phyloP scores from a whole-genome alignment of 257 asterid species.

The Striga asiatica region DNA sequence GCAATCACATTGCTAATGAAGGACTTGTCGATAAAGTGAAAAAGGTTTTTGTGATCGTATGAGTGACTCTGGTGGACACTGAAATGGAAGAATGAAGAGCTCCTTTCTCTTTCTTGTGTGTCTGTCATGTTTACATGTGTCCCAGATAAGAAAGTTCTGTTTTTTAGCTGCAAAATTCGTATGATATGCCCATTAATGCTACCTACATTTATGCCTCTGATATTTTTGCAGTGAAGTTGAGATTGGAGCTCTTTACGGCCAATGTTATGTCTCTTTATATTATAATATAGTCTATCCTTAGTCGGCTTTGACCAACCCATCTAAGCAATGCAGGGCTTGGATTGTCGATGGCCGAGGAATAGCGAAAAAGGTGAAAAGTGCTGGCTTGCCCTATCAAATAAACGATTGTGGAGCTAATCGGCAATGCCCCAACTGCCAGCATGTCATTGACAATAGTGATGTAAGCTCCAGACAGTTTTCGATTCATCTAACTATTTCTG shows the following conservation, averaged over 20 bases:
- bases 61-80: background rate
- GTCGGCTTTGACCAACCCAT: background rate
- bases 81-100: too few species aligned
- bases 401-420: conserved; percentile 59
- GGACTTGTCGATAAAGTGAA: background rate
- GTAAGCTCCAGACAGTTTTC: conserved; percentile 34
- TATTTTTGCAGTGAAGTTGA: too few species aligned
- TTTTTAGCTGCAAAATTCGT: background rate
- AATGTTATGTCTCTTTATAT: too few species aligned
- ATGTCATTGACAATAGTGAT: conserved; percentile 46
- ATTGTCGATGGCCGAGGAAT: conserved; percentile 55
- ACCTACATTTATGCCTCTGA: too few species aligned
- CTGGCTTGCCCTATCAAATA: conserved; percentile 41
- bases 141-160: background rate
- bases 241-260: too few species aligned
- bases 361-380: conserved; percentile 65
- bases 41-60: background rate
- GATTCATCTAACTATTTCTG: too few species aligned
- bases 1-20: too few species aligned
- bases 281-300: background rate
- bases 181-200: background rate
- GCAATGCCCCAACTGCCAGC: conserved; percentile 62
- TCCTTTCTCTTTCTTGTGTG: background rate
- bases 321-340: conserved; percentile 54
- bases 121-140: background rate